These are phyloP conservation scores for Colletotrichum sp. DNA, from an alignment of 2,329 filamentous ascomycete species.

Conservation along the genomic window DNA sequence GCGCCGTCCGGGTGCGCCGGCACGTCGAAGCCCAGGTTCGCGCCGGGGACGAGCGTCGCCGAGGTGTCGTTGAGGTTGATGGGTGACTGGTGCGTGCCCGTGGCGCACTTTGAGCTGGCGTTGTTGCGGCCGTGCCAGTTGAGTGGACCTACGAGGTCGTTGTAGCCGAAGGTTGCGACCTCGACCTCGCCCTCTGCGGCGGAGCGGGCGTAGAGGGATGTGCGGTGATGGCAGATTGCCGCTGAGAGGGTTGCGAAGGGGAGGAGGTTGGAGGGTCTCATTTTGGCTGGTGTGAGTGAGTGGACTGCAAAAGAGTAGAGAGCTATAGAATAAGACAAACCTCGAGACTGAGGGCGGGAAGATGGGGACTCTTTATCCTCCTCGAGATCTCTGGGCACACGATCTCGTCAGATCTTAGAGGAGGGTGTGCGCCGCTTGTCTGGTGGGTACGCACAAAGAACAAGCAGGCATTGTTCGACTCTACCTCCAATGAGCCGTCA, in stretches of 20 bases:
- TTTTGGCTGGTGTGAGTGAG: constrained; percentile 1
- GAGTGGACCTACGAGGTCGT: constrained; percentile 48
- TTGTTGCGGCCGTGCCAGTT: constrained; percentile 55
- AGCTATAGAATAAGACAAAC: not conserved
- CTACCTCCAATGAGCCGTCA: not conserved
- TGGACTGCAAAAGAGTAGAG: not conserved
- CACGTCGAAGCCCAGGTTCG: constrained; percentile 37
- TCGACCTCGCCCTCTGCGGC: constrained; percentile 29
- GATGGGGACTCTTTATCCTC: constrained; percentile 2
- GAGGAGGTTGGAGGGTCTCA: constrained; percentile 24
- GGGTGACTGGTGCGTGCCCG: constrained; percentile 57
- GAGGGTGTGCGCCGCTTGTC: not conserved
- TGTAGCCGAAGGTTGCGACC: constrained; percentile 45
- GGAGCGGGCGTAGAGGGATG: constrained; percentile 33
- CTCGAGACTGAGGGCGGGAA: not conserved
- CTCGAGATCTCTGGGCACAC: not conserved
- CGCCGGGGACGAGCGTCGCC: constrained; percentile 28
- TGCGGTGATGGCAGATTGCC: constrained; percentile 37
- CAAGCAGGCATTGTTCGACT: not conserved
- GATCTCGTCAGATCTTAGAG: not conserved
- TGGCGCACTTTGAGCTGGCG: constrained; percentile 49
- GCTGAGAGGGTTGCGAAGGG: constrained; percentile 23
- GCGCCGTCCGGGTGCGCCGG: constrained; percentile 37
- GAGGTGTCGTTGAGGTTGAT: constrained; percentile 50
- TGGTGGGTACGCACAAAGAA: not conserved